These are phyloP conservation scores for Naematelia aurantialba DNA, from an alignment of 768 basidiomycete genomes.

Conservation along the genomic window DNA sequence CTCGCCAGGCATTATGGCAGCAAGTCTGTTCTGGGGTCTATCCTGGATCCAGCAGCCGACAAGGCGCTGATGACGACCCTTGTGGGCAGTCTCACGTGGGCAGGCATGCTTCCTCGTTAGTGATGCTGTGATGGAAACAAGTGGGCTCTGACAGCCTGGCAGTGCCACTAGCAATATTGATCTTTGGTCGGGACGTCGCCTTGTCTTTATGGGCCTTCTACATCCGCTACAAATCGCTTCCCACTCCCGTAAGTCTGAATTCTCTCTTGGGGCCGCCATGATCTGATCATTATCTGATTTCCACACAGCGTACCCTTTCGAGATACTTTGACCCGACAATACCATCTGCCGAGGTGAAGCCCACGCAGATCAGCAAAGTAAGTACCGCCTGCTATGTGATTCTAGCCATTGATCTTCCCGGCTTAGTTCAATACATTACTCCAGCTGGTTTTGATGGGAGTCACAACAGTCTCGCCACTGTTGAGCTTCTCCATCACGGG, in stretches of 20 bases:
- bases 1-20: constrained; percentile 81
- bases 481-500: constrained; percentile 57
- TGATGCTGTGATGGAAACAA: constrained; percentile 18
- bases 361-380: constrained; percentile 91
- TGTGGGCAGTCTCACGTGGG: constrained; percentile 76
- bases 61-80: constrained; percentile 93
- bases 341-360: constrained; percentile 89
- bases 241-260: constrained; percentile 65
- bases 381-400: constrained; percentile 9
- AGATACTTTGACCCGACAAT: constrained; percentile 97
- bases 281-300: neutral
- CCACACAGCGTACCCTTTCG: constrained; percentile 68
- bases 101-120: constrained; percentile 76
- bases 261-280: neutral
- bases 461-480: constrained; percentile 78
- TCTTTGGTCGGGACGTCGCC: constrained; percentile 78
- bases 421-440: constrained; percentile 87
- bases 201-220: constrained; percentile 25
- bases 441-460: constrained; percentile 86
- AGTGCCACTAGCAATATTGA: constrained; percentile 82
- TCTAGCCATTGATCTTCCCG: no score
- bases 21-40: constrained; percentile 87
- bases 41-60: constrained; percentile 95
- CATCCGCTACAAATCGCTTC: constrained; percentile 56
- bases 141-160: neutral